Percentiles rank a stretch among this genome's conserved stretches.
Conservation (phyloP, 495 filamentous ascomycete genomes). For the Delitschia confertaspora region DNA sequence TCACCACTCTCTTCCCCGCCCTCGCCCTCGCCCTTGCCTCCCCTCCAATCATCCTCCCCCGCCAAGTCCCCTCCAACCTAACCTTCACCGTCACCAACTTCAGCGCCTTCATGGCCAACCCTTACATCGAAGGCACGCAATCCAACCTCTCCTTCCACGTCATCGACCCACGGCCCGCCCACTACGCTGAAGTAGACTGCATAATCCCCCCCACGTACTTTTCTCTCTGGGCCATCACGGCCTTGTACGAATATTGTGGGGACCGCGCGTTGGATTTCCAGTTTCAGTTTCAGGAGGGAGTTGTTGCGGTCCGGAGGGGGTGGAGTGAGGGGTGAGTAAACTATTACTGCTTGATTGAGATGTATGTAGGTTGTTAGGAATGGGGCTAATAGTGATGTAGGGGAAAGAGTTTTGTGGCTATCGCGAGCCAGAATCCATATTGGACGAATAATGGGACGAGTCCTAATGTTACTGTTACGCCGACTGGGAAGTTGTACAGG, state of each 20-base stretch:
- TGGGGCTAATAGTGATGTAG: background rate
- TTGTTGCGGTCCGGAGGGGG: slow-evolving; percentile 8
- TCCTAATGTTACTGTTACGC: slow-evolving; percentile 1
- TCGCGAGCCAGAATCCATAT: background rate
- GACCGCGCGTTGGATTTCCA: background rate
- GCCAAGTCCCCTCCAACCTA: slow-evolving; percentile 3
- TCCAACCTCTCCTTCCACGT: slow-evolving; percentile 17
- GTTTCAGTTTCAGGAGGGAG: slow-evolving; percentile 6
- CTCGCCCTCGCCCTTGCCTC: background rate
- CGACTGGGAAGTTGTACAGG: slow-evolving; percentile 6
- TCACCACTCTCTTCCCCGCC: background rate
- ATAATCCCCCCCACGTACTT: slow-evolving; percentile 14
- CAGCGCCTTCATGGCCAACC: slow-evolving; percentile 13
- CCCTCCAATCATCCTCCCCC: background rate
- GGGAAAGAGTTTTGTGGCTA: background rate
- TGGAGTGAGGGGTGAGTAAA: slow-evolving; percentile 10
- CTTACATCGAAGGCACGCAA: slow-evolving; percentile 10
- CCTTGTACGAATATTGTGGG: slow-evolving; percentile 9
- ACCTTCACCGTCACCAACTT: slow-evolving; percentile 9
- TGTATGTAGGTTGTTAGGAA: background rate
- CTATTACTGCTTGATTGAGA: background rate
- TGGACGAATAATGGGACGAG: slow-evolving; percentile 3
- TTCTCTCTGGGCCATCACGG: slow-evolving; percentile 12
- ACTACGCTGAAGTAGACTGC: slow-evolving; percentile 3
- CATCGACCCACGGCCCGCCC: slow-evolving; percentile 4